A percentile compares a stretch with the other conserved stretches of the same genome.
Conservation (phyloP, 148 eudicot genomes). For the Vaccinium darrowii region DNA sequence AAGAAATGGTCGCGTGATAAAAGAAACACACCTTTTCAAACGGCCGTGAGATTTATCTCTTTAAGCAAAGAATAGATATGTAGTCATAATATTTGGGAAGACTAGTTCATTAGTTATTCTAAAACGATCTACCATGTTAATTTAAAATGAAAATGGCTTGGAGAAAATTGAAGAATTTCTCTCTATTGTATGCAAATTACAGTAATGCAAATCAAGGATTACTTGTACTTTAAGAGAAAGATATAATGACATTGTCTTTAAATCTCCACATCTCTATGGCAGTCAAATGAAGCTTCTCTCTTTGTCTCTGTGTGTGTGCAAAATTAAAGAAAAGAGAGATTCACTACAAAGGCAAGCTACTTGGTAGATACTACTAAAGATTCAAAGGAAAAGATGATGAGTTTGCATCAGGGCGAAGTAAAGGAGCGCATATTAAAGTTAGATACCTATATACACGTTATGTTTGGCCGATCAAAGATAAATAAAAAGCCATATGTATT, state of each 20-base stretch:
- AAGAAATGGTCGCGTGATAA: too few species aligned
- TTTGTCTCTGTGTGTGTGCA: background rate
- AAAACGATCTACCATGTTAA: too few species aligned
- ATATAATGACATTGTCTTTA: background rate
- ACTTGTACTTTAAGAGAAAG: background rate
- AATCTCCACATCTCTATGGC: background rate
- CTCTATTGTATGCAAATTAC: background rate
- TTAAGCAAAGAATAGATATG: background rate
- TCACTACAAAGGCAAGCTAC: conserved; percentile 17
- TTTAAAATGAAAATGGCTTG: background rate
- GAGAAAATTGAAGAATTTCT: background rate
- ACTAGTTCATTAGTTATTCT: background rate
- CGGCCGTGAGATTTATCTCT: background rate
- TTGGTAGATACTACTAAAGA: conserved; percentile 17
- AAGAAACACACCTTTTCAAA: too few species aligned
- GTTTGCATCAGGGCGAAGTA: conserved; percentile 22
- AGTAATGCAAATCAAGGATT: background rate
- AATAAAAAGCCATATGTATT: too few species aligned
- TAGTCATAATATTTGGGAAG: background rate
- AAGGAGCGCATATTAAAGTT: conserved; percentile 6
- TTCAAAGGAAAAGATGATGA: conserved; percentile 1
- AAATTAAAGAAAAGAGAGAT: background rate
- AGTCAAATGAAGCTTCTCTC: background rate
- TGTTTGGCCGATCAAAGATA: background rate
- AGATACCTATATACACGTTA: background rate